Base-by-base conservation (phyloP, 805 yeast species). In the Candida bentonensis region DNA sequence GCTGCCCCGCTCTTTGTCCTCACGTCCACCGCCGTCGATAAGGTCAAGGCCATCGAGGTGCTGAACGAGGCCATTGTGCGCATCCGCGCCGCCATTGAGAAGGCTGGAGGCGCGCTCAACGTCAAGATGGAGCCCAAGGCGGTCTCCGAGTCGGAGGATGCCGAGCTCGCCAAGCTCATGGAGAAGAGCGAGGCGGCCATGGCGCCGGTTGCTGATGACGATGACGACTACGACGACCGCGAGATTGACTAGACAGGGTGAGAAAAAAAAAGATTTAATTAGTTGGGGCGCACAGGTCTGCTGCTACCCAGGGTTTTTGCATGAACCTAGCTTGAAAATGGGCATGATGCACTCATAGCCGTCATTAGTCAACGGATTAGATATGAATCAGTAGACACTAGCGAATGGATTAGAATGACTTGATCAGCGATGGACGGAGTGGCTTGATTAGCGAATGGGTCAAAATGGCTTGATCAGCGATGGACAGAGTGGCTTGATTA, bases 111-210 rank as follows among this genome's bases (percentile, higher is more conserved):
- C 60, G 74, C 77, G 47, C 82, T 95, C 63, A 85, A 83, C 53
- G 82, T 89, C 51, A 87, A 94, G 44, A 89, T 89, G 96, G 89
- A 94, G 56, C 97, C 98, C 60, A 89, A 88, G 77, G 96, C 97
- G 39, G 97, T 92, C 53, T 87, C 96, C 46, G 97, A 95, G 49
- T 84, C 92, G 48, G 98, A 92, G 64, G 98, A 92, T 64, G 97
- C 96, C 48, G 96, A 88, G 68, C 76, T 92, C 60, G 95, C 87
- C 66, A 95, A 95, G 49, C 75, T 92, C 53, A 79, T 92, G 76
- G 96, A 89, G 68, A 76, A 84, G 61, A 84, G 86, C 62, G 96
- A 86, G 69, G 73, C 81, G 60, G 96, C 85, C 63, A 88, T 83
- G 60, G 78, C 79, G 61, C 79, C 80, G 56, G 87, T 83, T 47